Evolutionary conservation across 306 rosid genomes (phyloP).

Genomic region (Myrica gale): DNA sequence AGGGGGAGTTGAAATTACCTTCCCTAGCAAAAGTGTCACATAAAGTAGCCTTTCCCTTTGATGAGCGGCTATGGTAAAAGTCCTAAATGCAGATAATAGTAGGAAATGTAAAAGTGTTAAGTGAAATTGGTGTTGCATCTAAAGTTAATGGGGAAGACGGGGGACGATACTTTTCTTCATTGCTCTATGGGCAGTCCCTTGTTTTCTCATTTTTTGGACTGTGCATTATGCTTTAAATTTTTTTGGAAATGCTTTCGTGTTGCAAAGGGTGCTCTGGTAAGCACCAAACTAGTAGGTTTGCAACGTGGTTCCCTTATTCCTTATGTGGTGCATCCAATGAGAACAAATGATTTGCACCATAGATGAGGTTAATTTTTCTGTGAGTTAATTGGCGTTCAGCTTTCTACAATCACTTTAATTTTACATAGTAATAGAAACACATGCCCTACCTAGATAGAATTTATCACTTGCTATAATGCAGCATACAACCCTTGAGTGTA

Average conservation of each 20-base stretch:
- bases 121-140: background rate
- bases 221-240: background rate
- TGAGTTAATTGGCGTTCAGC: background rate
- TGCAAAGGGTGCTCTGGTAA: background rate
- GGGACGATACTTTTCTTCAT: background rate
- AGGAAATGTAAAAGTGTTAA: too few relatives aligned
- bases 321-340: background rate
- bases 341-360: background rate
- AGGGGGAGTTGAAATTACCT: background rate
- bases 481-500: too few relatives aligned
- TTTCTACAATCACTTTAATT: background rate
- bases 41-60: background rate
- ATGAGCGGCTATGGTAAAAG: background rate
- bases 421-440: too few relatives aligned
- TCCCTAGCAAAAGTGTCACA: background rate
- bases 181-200: background rate
- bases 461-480: too few relatives aligned
- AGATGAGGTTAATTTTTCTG: background rate
- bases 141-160: background rate
- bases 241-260: background rate
- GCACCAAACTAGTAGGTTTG: background rate
- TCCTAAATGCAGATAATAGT: too few relatives aligned
- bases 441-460: too few relatives aligned
- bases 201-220: background rate
- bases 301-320: background rate